Evolutionary conservation across 768 basidiomycete genomes (phyloP), one percentile per base, ranked within the genome.

Genomic region (Psilocybe sp.): DNA sequence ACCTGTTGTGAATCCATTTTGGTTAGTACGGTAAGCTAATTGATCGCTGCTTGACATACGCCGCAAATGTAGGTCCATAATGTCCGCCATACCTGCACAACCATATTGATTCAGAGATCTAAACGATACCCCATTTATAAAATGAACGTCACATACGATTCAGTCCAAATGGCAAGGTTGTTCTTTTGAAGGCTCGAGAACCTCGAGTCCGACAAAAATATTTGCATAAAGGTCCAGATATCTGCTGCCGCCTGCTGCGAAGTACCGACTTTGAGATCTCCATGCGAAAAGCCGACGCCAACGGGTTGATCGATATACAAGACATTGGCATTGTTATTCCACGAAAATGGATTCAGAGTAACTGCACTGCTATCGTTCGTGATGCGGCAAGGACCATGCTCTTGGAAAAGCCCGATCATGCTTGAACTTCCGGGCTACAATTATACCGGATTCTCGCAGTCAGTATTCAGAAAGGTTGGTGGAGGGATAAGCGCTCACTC

Each of bases 371-470:
- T 76, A 60, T 81, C 79, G 56, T 80, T 81, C 15, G 69, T 77
- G 49, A 84, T 80, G 16, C 78, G 69, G 64, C 91, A 92, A 1
- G 90, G 90, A 3, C 89, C 89, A 56, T 76, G 68, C 63, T 89
- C 89, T 76, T 87, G 86, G 52, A 89, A 75, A 11, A 89, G 70
- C 3, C 86, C 88, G 1, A 85, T 69, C 68, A 78, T 79, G 36
- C 77, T 77, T 3, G 79, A 79, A 57, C 74, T 74, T 31, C 80
- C 80, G 15, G 81, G 81, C 76, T 79, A 51, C 14, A 18, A 36
- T 18, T 9, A 34, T 44, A 33, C 8, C 20, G 19, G 19, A 34
- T 36, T 36, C 11, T 16, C 31, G 11, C 13, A 35, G 8, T 5
- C 34, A 19, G 20, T 12, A 49, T 5, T 15, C 34, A 28, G 33